Evolutionary conservation across 176 grass and related monocot genomes (phyloP).

Genomic region (Oryza officinalis): DNA sequence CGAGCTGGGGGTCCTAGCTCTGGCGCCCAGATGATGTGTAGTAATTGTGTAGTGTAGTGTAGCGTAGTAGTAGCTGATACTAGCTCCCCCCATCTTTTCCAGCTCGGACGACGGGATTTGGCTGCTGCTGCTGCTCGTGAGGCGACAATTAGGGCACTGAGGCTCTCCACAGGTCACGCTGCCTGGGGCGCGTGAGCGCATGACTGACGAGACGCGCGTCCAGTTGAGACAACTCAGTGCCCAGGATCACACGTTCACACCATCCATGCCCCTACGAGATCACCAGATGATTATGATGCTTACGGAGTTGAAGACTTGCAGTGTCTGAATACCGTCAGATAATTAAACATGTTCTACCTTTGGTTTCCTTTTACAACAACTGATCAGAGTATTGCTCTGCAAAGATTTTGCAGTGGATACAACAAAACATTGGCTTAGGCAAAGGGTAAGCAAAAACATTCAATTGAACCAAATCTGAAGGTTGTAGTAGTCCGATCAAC

Average conservation of each 20-base stretch:
- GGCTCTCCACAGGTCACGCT: slow-evolving; percentile 19
- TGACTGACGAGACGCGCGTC: slow-evolving; percentile 22
- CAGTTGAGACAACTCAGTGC: slow-evolving; percentile 15
- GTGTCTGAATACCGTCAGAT: neutral
- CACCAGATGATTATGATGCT: neutral
- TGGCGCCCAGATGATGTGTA: slow-evolving; percentile 17
- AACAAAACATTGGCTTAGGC: neutral
- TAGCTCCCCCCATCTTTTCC: neutral
- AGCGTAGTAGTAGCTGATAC: neutral
- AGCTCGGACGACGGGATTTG: slow-evolving; percentile 2
- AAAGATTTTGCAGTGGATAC: neutral
- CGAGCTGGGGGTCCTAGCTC: neutral
- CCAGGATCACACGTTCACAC: neutral
- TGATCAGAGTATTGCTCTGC: no score
- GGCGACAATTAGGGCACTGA: slow-evolving; percentile 39
- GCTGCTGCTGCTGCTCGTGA: slow-evolving; percentile 38
- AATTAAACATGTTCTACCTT: neutral
- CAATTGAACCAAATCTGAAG: neutral
- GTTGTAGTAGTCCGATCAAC: neutral
- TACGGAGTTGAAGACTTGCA: neutral
- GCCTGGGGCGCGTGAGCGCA: neutral
- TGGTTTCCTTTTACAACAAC: neutral
- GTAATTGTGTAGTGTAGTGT: neutral
- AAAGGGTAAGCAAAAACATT: neutral
- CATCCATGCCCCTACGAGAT: neutral